Conservation (phyloP, 495 filamentous ascomycete genomes). For the Penicillium nucicola region DNA sequence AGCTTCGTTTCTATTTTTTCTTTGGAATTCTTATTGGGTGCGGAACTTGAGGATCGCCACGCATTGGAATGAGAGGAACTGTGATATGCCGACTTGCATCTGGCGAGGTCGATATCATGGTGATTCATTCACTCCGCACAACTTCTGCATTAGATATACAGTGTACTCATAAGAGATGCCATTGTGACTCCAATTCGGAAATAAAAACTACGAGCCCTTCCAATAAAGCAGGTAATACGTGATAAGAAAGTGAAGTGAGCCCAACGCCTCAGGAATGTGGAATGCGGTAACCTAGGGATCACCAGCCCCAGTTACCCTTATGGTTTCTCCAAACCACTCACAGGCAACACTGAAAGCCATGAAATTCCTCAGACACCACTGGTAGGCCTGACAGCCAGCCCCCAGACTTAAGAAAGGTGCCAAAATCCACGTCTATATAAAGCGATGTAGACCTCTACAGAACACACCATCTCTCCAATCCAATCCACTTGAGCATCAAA, state of each 20-base stretch:
- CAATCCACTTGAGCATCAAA: too few species aligned
- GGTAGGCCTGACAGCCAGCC: neutral
- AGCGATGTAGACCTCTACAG: too few species aligned
- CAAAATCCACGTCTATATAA: neutral
- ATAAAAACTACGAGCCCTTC: neutral
- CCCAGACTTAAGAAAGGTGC: neutral
- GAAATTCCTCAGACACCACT: neutral
- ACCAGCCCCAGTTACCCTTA: neutral
- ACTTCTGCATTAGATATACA: too few species aligned
- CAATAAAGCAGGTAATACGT: too few species aligned
- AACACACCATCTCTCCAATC: too few species aligned
- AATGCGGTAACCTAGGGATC: constrained; percentile 1
- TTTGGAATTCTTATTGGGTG: neutral
- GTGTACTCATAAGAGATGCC: too few species aligned
- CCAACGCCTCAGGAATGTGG: neutral
- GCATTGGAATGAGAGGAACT: neutral
- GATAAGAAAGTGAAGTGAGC: neutral
- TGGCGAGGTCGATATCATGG: too few species aligned
- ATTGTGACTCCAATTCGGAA: too few species aligned
- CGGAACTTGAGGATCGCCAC: neutral
- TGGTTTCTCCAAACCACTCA: neutral
- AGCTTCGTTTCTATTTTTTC: neutral
- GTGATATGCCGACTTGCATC: neutral
- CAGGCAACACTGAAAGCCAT: constrained; percentile 3
- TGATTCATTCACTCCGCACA: neutral